These are phyloP conservation scores for Colletotrichum viniferum DNA, from an alignment of 2,329 filamentous ascomycete genomes.

Conservation along the genomic window DNA sequence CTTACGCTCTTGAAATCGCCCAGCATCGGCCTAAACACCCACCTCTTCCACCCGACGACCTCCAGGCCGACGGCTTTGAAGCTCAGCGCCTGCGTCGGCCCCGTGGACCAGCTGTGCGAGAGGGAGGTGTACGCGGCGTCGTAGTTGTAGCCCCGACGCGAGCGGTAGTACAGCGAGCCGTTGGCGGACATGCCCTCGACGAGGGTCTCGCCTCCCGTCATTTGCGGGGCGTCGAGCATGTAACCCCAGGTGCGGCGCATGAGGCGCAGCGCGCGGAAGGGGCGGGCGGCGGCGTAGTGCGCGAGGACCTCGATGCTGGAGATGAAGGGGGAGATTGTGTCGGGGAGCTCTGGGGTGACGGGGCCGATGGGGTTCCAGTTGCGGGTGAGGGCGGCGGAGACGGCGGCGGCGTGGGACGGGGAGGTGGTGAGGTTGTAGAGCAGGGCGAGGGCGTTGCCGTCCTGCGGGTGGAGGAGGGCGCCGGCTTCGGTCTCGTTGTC, in stretches of 20 bases:
- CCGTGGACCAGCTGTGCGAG: slow-evolving; percentile 38
- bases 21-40: slow-evolving; percentile 29
- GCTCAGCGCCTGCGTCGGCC: slow-evolving; percentile 30
- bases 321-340: slow-evolving; percentile 41
- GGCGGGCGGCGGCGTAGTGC: slow-evolving; percentile 28
- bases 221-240: slow-evolving; percentile 30
- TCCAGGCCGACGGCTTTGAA: slow-evolving; percentile 31
- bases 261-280: slow-evolving; percentile 30
- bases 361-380: slow-evolving; percentile 34
- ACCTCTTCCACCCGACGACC: slow-evolving; percentile 27
- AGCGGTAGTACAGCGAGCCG: slow-evolving; percentile 37
- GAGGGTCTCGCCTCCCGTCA: slow-evolving; percentile 40
- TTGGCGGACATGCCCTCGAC: slow-evolving; percentile 40
- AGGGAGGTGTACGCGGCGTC: slow-evolving; percentile 37
- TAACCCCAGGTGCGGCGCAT: slow-evolving; percentile 33
- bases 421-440: slow-evolving; percentile 27
- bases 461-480: slow-evolving; percentile 47
- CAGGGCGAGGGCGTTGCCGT: slow-evolving; percentile 53
- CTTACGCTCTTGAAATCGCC: slow-evolving; percentile 23
- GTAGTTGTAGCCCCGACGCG: slow-evolving; percentile 31
- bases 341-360: slow-evolving; percentile 34
- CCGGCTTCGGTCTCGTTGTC: slow-evolving; percentile 49
- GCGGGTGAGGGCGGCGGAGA: slow-evolving; percentile 23
- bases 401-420: slow-evolving; percentile 8
- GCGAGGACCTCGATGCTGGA: slow-evolving; percentile 36